These are phyloP conservation scores for Calonectria fujianensis DNA, from an alignment of 2,329 filamentous ascomycete genomes.

Conservation along the genomic window DNA sequence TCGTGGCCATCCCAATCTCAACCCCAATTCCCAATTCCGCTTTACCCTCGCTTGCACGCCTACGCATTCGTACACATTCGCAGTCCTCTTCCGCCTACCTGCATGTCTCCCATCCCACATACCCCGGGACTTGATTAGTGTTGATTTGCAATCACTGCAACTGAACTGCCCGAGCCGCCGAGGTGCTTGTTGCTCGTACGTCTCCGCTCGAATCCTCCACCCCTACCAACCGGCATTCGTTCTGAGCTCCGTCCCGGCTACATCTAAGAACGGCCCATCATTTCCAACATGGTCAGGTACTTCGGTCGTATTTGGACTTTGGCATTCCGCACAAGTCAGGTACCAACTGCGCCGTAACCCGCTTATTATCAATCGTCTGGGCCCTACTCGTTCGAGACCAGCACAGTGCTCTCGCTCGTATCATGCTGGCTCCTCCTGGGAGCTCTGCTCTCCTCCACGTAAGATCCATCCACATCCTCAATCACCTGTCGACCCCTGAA, in stretches of 20 bases:
- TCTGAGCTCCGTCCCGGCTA: constrained; percentile 26
- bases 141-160: constrained; percentile 30
- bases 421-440: constrained; percentile 49
- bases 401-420: constrained; percentile 60
- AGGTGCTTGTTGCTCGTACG: constrained; percentile 28
- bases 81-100: constrained; percentile 6
- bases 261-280: constrained; percentile 23
- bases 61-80: constrained; percentile 30
- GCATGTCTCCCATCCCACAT: constrained; percentile 18
- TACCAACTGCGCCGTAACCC: constrained; percentile 24
- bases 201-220: constrained; percentile 25
- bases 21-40: constrained; percentile 30
- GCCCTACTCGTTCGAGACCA: constrained; percentile 57
- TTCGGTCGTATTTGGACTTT: constrained; percentile 1
- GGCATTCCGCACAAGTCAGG: constrained; percentile 9
- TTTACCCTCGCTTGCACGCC: constrained; percentile 21
- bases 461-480: constrained; percentile 64
- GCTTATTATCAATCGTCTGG: constrained; percentile 26
- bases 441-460: constrained; percentile 46
- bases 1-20: constrained; percentile 25
- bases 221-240: constrained; percentile 14
- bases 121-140: constrained; percentile 21
- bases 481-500: constrained; percentile 70
- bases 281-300: constrained; percentile 28
- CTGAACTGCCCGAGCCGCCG: constrained; percentile 32